A percentile compares a stretch with the other conserved stretches of the same genome.
Evolutionary conservation across 129 eudicot genomes (phyloP).

Genomic region (Pseudognaphalium luteoalbum): DNA sequence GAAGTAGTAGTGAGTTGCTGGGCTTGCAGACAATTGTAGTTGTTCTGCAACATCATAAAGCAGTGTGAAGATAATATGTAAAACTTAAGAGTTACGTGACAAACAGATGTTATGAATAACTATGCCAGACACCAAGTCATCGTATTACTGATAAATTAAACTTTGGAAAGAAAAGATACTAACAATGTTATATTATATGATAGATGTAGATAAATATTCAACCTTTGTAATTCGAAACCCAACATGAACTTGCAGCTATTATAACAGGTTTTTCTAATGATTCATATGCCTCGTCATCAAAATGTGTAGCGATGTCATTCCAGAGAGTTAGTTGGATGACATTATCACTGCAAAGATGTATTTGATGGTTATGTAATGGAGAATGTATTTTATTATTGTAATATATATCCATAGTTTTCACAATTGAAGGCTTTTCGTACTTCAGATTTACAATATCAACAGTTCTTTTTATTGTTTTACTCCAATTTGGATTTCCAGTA

Average conservation of each 20-base stretch:
- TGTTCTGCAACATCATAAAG: not conserved
- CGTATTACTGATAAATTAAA: too few relatives aligned
- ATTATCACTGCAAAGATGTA: not conserved
- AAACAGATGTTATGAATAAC: too few relatives aligned
- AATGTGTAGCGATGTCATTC: not conserved
- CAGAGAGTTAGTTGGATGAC: not conserved
- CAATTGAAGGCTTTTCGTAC: not conserved
- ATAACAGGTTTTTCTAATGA: not conserved
- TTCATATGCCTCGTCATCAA: not conserved
- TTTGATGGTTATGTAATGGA: too few relatives aligned
- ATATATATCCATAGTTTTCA: too few relatives aligned
- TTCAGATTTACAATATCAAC: not conserved
- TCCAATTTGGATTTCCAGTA: not conserved
- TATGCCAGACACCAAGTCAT: too few relatives aligned
- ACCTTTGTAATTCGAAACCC: not conserved
- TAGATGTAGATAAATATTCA: not conserved
- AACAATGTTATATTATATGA: not conserved
- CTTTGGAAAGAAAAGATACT: too few relatives aligned
- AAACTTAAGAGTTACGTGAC: too few relatives aligned
- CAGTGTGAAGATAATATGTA: too few relatives aligned
- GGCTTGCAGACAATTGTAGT: not conserved
- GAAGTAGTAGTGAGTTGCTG: not conserved
- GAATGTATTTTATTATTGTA: too few relatives aligned
- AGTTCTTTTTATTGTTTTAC: not conserved
- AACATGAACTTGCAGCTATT: not conserved